phyloP scores from a whole-genome alignment of 164 flowering plant genomes.

The Sextonia rubra region DNA sequence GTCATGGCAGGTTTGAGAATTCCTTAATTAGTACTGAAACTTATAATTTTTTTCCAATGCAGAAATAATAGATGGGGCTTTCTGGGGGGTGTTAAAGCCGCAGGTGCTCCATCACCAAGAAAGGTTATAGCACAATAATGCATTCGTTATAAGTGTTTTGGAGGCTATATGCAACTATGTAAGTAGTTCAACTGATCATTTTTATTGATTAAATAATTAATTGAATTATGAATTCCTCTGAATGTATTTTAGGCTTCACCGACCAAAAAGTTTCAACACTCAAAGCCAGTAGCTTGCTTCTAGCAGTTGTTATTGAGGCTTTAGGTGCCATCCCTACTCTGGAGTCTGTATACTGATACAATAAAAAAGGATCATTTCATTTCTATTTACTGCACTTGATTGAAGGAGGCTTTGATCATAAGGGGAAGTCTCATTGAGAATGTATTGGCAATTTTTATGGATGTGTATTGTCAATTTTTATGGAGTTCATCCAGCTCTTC shows the following conservation, averaged over 20 bases:
- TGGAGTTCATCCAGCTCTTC: too few species aligned
- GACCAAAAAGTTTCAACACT: slow-evolving; percentile 49
- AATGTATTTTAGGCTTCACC: slow-evolving; percentile 50
- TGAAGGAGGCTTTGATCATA: slow-evolving; percentile 46
- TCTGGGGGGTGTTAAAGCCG: slow-evolving; percentile 69
- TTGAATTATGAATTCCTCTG: background rate
- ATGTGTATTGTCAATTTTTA: too few species aligned
- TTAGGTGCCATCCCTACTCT: slow-evolving; percentile 45
- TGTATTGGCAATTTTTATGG: too few species aligned
- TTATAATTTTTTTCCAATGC: slow-evolving; percentile 8
- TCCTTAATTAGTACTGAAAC: background rate
- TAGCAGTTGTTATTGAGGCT: slow-evolving; percentile 67
- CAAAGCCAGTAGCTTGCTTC: slow-evolving; percentile 52
- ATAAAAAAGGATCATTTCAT: slow-evolving; percentile 64
- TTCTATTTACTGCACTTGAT: slow-evolving; percentile 56
- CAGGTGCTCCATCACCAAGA: slow-evolving; percentile 95
- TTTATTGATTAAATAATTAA: background rate
- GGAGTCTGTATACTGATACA: too few species aligned
- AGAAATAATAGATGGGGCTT: slow-evolving; percentile 82
- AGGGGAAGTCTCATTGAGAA: slow-evolving; percentile 35
- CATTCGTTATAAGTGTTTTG: slow-evolving; percentile 58
- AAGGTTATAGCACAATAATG: slow-evolving; percentile 83
- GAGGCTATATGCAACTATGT: slow-evolving; percentile 74
- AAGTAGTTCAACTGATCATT: slow-evolving; percentile 20
- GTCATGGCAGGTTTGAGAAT: background rate